These are phyloP conservation scores for Scheffersomyces parashehatae DNA, from an alignment of 1,139 yeast genomes.

Conservation along the genomic window DNA sequence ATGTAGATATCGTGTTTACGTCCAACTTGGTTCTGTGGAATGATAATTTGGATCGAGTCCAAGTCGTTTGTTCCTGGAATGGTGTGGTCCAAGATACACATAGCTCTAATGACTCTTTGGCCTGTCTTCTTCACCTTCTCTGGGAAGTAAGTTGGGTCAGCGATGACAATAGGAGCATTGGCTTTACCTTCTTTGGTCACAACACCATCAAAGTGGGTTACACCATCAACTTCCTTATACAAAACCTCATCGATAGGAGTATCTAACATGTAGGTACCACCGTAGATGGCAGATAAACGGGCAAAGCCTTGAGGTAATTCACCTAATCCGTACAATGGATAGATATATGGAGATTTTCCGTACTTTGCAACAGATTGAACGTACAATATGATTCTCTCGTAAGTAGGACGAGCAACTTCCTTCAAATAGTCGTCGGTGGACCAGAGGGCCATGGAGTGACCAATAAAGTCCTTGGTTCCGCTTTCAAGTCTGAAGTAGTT, in stretches of 20 bases:
- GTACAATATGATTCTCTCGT: conserved; percentile 82
- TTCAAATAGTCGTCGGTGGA: conserved; percentile 86
- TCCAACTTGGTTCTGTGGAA: conserved; percentile 94
- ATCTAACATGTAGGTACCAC: conserved; percentile 98
- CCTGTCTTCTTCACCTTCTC: conserved; percentile 85
- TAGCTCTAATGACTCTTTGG: conserved; percentile 87
- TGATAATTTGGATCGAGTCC: conserved; percentile 90
- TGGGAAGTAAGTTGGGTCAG: conserved; percentile 98
- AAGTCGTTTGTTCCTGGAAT: conserved; percentile 79
- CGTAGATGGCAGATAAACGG: conserved; percentile 92
- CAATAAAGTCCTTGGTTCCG: conserved; percentile 94
- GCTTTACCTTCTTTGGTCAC: conserved; percentile 90
- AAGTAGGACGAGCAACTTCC: conserved; percentile 90
- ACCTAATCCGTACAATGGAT: conserved; percentile 95
- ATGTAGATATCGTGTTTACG: conserved; percentile 94
- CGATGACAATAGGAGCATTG: conserved; percentile 90
- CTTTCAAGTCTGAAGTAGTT: conserved; percentile 86
- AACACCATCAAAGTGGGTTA: conserved; percentile 76
- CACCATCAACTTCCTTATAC: conserved; percentile 67
- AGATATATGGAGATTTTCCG: conserved; percentile 95
- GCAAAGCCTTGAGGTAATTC: conserved; percentile 99
- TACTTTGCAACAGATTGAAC: conserved; percentile 90
- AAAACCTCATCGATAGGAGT: conserved; percentile 91
- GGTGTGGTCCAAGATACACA: conserved; percentile 90
- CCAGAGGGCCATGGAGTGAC: conserved; percentile 99